Conservation (phyloP, 176 grass and related monocot species). For the Carex pumila region DNA sequence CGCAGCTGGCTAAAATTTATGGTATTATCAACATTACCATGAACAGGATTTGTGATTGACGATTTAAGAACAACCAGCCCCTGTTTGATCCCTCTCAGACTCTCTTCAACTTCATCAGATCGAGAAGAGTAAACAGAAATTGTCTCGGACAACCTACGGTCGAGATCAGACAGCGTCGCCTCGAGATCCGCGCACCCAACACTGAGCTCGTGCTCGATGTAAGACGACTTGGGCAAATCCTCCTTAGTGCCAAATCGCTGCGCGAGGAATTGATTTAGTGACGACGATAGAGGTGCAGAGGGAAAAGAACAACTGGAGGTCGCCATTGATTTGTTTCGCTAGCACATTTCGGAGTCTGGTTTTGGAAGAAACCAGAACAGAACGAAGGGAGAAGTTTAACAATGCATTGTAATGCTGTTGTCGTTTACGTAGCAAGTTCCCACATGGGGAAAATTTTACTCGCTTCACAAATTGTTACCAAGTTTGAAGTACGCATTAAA, state of each 20-base stretch:
- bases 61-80: conserved; percentile 36
- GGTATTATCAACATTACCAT: conserved; percentile 7
- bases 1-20: background rate
- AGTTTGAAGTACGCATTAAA: too few species aligned
- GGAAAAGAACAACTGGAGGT: conserved; percentile 2
- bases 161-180: conserved; percentile 35
- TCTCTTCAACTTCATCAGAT: conserved; percentile 22
- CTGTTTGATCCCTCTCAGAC: conserved; percentile 30
- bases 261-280: conserved; percentile 42
- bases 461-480: too few species aligned
- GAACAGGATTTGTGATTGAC: conserved; percentile 24
- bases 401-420: background rate
- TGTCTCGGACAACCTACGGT: conserved; percentile 12
- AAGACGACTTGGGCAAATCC: conserved; percentile 47
- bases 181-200: conserved; percentile 55
- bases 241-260: conserved; percentile 32
- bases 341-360: conserved; percentile 28
- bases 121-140: conserved; percentile 30
- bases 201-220: conserved; percentile 52
- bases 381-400: conserved; percentile 1
- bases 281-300: conserved; percentile 13
- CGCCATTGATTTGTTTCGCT: conserved; percentile 12
- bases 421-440: too few species aligned
- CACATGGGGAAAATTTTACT: too few species aligned
- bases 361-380: background rate